Conservation (phyloP, 306 rosid species). For the Neltuma alba region DNA sequence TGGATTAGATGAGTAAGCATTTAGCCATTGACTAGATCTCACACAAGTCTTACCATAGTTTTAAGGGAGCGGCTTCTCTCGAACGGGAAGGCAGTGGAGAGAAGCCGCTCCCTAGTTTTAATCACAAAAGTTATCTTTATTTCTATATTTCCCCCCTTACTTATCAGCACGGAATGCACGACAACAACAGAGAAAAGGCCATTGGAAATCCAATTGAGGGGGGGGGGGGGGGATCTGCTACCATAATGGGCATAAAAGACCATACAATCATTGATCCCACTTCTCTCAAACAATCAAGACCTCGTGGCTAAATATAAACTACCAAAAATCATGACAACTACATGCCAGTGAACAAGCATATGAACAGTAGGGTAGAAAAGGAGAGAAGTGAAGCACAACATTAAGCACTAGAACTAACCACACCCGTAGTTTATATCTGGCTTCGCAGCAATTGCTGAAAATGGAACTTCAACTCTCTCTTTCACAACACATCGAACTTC, state of each 20-base stretch:
- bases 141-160: too few species aligned
- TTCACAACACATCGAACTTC: slow-evolving; percentile 87
- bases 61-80: too few species aligned
- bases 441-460: slow-evolving; percentile 67
- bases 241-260: too few species aligned
- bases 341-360: slow-evolving; percentile 33
- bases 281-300: not conserved
- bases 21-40: too few species aligned
- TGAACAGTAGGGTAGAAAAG: not conserved
- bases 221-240: too few species aligned
- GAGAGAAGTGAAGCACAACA: not conserved
- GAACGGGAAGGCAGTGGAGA: too few species aligned
- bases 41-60: not conserved
- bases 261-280: not conserved
- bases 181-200: not conserved
- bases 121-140: too few species aligned
- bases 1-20: not conserved
- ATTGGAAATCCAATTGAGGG: not conserved
- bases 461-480: slow-evolving; percentile 97
- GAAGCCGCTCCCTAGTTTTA: too few species aligned
- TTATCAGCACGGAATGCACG: too few species aligned
- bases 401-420: slow-evolving; percentile 49
- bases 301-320: slow-evolving; percentile 14
- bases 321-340: slow-evolving; percentile 34
- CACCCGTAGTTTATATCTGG: slow-evolving; percentile 95